These are phyloP conservation scores for Colletotrichum viniferum DNA, from an alignment of 2,329 filamentous ascomycete genomes.

Conservation along the genomic window DNA sequence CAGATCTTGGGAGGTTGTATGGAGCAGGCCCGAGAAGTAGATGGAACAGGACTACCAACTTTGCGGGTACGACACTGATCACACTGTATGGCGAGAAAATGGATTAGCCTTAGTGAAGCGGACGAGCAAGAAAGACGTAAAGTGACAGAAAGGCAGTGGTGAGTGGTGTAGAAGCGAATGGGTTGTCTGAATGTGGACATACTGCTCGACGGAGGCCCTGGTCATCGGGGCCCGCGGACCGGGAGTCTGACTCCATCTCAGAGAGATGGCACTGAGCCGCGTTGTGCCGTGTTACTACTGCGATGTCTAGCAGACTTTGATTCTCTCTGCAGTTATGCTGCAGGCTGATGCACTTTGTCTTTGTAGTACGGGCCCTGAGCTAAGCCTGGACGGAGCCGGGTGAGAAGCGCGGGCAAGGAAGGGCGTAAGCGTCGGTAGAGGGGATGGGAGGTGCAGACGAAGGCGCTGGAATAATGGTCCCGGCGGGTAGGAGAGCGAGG, in stretches of 20 bases:
- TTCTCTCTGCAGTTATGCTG: background rate
- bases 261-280: background rate
- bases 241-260: slow-evolving; percentile 17
- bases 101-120: slow-evolving; percentile 18
- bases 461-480: background rate
- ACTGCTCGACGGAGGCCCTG: slow-evolving; percentile 38
- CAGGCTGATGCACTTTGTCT: background rate
- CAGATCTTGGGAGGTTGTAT: background rate
- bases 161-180: background rate
- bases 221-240: slow-evolving; percentile 35
- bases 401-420: background rate
- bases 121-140: background rate
- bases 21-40: background rate
- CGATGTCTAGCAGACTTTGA: background rate
- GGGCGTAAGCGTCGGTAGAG: background rate
- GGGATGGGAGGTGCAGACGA: background rate
- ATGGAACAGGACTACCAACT: slow-evolving; percentile 32
- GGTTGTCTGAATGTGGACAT: slow-evolving; percentile 27
- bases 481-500: background rate
- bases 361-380: background rate
- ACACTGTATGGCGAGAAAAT: slow-evolving; percentile 35
- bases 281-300: background rate
- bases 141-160: background rate
- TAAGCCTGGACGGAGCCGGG: background rate
- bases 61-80: slow-evolving; percentile 49